Evolutionary conservation across 1,284 basidiomycete species (phyloP), one percentile per base, ranked within the genome.

Genomic region (Apiotrichum gamsii): DNA sequence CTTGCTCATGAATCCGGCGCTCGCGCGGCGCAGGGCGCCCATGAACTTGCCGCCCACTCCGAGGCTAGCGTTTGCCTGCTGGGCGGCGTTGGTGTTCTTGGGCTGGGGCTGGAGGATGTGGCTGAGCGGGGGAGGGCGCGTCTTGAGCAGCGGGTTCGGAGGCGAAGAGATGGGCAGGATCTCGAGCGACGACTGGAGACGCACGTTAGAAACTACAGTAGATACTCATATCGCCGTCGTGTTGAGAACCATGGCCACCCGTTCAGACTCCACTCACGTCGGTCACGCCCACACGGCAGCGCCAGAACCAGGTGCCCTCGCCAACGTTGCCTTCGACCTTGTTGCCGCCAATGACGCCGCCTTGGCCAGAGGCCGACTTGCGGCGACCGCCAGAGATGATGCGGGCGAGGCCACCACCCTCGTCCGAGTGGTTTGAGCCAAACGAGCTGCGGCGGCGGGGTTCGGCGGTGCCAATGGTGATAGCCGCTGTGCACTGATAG

Each of bases 281-380:
- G 10, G 50, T 60, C 3, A 63, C 61, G 28, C 68, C 68, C 8
- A 58, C 64, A 28, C 61, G 63, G 25, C 63, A 63, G 28, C 65
- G 54, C 68, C 68, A 70, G 52, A 62, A 70, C 64, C 64, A 70
- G 29, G 52, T 62, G 1, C 67, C 67, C 34, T 58, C 57, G 35
- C 21, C 29, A 15, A 24, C 38, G n/a, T 30, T 39, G 10, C 38
- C 33, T 52, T 59, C 57, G 40, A 56, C 45, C 42, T 60, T 56
- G 3, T 35, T 28, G 6, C 19, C 19, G 28, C 14, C n/a, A n/a
- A n/a, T n/a, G 23, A 8, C 8, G 8, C 6, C 18, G 28, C 23
- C 16, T 0, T 21, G 32, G 18, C 40, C 40, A 13, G 31, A 19
- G 21, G 10, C 15, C 8, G 40, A 42, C 20, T 19, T 40, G 25